phyloP scores from a whole-genome alignment of 1,139 yeast species.

The Blastobotrys capitulatus region DNA sequence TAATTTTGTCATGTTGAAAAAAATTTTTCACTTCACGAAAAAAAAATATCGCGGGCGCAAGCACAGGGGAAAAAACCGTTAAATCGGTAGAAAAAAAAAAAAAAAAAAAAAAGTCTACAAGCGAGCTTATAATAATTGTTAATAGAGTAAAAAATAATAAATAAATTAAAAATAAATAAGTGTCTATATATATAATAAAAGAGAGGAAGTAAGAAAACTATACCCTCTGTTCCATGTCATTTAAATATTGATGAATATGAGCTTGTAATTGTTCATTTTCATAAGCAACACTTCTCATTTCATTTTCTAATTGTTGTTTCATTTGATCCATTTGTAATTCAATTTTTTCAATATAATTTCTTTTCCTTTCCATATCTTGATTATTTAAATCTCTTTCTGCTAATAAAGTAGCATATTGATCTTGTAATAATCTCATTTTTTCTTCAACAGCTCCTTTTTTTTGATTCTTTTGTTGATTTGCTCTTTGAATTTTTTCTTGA shows the following conservation, averaged over 20 bases:
- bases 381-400: conserved; percentile 50
- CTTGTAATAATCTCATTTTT: conserved; percentile 43
- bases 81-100: too few relatives aligned
- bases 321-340: conserved; percentile 43
- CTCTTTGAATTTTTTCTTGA: conserved; percentile 49
- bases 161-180: too few relatives aligned
- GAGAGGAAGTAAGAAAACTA: background rate
- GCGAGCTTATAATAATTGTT: too few relatives aligned
- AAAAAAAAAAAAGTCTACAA: too few relatives aligned
- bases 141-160: too few relatives aligned
- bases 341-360: conserved; percentile 43
- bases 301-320: conserved; percentile 46
- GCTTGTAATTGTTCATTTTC: conserved; percentile 52
- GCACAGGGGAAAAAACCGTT: too few relatives aligned
- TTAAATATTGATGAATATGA: conserved; percentile 46
- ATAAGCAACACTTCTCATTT: conserved; percentile 47
- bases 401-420: conserved; percentile 44
- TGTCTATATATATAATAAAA: too few relatives aligned
- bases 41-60: too few relatives aligned
- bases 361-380: conserved; percentile 45
- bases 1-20: too few relatives aligned
- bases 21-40: too few relatives aligned
- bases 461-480: conserved; percentile 45
- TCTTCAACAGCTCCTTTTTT: conserved; percentile 43
- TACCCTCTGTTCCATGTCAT: conserved; percentile 43